Base-by-base conservation (phyloP, 306 rosid species). In the Acmispon strigosus region DNA sequence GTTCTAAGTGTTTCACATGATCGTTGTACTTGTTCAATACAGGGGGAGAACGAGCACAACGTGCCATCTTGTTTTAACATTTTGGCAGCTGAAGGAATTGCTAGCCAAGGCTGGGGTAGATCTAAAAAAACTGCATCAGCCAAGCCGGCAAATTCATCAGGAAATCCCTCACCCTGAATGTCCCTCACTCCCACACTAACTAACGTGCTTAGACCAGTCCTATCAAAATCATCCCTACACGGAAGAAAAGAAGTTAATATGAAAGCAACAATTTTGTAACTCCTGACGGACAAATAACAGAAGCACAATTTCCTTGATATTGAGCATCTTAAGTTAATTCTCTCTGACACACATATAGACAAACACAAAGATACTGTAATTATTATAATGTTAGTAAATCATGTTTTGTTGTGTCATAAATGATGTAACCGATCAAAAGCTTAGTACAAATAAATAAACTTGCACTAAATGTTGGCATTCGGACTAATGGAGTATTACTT, bases 131-230 rank as follows among this genome's bases (percentile, higher is more conserved):
- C 69, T 1, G 69, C 54, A 10, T 63, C 69, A 44, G 69, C 69
- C 55, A 22, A 20, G 54, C 69, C 55, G 12, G 54, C 24, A 4
- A 63, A 63, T 8, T 44, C 69, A 44, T 63, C 41, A 1, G 69
- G 69, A 63, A 63, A 63, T 44, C 69, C 69, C 42, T 44, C 55
- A 10, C 69, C 69, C 41, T 63, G 69, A 63, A 62, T 62, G 37
- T 62, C 69, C 52, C 69, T 62, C 5, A 62, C 69, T 62, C 53
- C 6, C 53, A 62, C 69, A 19, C 42, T 59, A 14, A 59, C 47
- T 9, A 59, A 34, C 7, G 2, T 58, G 24, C 62, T 34, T 16
- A 59, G 66, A 36, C 66, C 48, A 59, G 66, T 59, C 48, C 66
- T 60, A 16, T 16, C 49, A 39, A 60, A 60, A 43, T 63, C 39